Percentiles rank a stretch among this genome's conserved stretches.
phyloP scores from a whole-genome alignment of 768 basidiomycete genomes.

The Piloderma croceum region DNA sequence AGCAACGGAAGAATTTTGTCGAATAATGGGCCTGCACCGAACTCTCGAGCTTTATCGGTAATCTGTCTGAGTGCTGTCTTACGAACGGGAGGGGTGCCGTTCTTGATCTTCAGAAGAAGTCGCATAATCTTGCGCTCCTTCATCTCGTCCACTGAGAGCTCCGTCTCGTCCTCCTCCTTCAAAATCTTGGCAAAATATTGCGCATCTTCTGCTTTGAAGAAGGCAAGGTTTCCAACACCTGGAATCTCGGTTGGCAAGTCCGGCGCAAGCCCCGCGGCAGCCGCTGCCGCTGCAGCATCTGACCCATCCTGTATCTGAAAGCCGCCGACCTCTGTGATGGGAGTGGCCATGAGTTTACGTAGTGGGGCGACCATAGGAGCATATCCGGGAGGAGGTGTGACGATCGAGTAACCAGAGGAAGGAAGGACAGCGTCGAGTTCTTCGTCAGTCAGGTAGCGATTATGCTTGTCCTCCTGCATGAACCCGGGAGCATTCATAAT shows the following conservation, averaged over 20 bases:
- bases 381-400: conserved; percentile 92
- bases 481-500: conserved; percentile 84
- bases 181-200: conserved; percentile 96
- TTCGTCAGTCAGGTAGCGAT: conserved; percentile 92
- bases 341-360: conserved; percentile 46
- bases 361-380: conserved; percentile 61
- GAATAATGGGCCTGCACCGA: conserved; percentile 95
- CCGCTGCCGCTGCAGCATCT: conserved; percentile 81
- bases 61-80: conserved; percentile 98
- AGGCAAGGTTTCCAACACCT: conserved; percentile 93
- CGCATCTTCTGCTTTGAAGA: conserved; percentile 98
- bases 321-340: conserved; percentile 59
- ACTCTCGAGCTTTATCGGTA: conserved; percentile 98
- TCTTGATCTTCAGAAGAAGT: conserved; percentile 95
- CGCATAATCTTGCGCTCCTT: conserved; percentile 99
- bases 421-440: conserved; percentile 92
- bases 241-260: conserved; percentile 97
- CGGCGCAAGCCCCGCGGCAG: conserved; percentile 86
- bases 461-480: conserved; percentile 91
- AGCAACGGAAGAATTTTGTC: conserved; percentile 97
- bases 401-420: conserved; percentile 77
- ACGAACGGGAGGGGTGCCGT: conserved; percentile 96
- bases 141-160: conserved; percentile 92
- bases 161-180: conserved; percentile 92
- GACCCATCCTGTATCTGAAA: conserved; percentile 97